Evolutionary conservation across 306 rosid genomes (phyloP).

Genomic region (Inga laurina): DNA sequence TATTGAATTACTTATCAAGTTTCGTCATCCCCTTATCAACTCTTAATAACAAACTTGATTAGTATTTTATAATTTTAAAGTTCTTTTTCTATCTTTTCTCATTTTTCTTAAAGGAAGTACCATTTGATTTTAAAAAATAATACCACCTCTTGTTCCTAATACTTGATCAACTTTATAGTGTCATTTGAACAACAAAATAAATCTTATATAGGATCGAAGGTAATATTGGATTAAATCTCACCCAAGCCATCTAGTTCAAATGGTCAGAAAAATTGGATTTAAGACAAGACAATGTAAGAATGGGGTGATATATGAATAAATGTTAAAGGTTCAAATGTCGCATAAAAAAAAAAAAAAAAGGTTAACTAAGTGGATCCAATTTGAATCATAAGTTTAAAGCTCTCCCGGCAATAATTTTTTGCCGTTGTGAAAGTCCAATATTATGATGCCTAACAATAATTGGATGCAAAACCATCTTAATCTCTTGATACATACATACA

Average conservation of each 20-base stretch:
- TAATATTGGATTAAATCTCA: not conserved
- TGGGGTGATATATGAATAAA: not conserved
- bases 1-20: too few relatives aligned
- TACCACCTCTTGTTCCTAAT: too few relatives aligned
- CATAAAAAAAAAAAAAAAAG: too few relatives aligned
- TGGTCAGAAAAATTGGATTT: not conserved
- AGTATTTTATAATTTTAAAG: too few relatives aligned
- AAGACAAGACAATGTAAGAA: not conserved
- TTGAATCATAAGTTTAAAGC: not conserved
- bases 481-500: not conserved
- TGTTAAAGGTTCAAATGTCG: not conserved
- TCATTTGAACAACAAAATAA: too few relatives aligned
- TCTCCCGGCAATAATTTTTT: not conserved
- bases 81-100: too few relatives aligned
- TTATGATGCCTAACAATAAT: not conserved
- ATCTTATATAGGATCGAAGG: too few relatives aligned
- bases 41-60: too few relatives aligned
- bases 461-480: not conserved
- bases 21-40: too few relatives aligned
- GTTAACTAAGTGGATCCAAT: not conserved
- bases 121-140: not conserved
- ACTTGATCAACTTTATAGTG: too few relatives aligned
- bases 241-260: not conserved
- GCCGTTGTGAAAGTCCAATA: not conserved
- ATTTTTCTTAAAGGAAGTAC: too few relatives aligned